Evolutionary conservation across 2,329 filamentous ascomycete genomes (phyloP).

Genomic region (Trichoderma koningiopsis): DNA sequence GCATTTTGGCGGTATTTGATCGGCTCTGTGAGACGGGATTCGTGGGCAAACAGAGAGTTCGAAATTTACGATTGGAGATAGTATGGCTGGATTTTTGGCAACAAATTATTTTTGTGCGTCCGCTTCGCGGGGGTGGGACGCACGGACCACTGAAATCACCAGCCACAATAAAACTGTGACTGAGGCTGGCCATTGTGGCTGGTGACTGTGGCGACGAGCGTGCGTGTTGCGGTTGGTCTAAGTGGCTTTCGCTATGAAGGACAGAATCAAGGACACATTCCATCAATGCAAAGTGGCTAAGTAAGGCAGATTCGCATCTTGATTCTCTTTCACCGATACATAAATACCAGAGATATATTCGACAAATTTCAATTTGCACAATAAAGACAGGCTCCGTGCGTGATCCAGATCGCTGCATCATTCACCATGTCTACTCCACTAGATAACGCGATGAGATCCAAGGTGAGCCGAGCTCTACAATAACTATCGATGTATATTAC

Average conservation of each 20-base stretch:
- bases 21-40: conserved; percentile 32
- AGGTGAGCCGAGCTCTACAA: conserved; percentile 49
- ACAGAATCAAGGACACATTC: conserved; percentile 21
- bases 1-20: conserved; percentile 75
- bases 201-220: conserved; percentile 26
- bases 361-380: background rate
- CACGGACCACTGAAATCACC: conserved; percentile 28
- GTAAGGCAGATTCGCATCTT: background rate
- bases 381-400: background rate
- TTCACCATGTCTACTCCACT: conserved; percentile 67
- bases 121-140: conserved; percentile 32
- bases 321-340: background rate
- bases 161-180: conserved; percentile 9
- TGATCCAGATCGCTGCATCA: background rate
- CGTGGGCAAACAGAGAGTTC: conserved; percentile 27
- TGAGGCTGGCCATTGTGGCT: conserved; percentile 4
- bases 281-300: background rate
- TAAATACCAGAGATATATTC: background rate
- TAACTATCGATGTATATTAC: no score
- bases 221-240: background rate
- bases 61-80: conserved; percentile 27
- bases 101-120: conserved; percentile 35
- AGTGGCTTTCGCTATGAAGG: conserved; percentile 15
- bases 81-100: conserved; percentile 31
- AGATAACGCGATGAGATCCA: conserved; percentile 69